phyloP scores from a whole-genome alignment of 2,329 filamentous ascomycete genomes.

The Domatiomyces globalis region DNA sequence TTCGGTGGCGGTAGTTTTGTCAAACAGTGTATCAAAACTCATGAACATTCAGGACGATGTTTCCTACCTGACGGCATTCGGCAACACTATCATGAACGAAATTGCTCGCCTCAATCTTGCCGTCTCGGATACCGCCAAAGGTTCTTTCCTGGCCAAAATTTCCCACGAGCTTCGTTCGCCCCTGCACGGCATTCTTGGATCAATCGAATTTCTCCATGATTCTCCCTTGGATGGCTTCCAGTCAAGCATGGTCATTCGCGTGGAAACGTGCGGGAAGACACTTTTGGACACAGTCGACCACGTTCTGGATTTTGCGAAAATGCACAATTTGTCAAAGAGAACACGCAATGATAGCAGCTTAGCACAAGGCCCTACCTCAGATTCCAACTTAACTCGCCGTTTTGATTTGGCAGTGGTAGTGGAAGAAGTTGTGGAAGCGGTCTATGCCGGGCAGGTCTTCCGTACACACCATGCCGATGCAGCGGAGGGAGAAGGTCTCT shows the following conservation, averaged over 20 bases:
- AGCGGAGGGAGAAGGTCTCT: conserved; percentile 5
- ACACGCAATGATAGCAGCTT: not conserved
- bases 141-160: conserved; percentile 32
- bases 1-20: conserved; percentile 34
- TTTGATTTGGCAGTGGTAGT: conserved; percentile 22
- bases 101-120: conserved; percentile 30
- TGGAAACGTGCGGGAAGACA: conserved; percentile 30
- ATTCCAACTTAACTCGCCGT: conserved; percentile 19
- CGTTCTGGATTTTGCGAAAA: conserved; percentile 39
- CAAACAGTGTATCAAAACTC: conserved; percentile 21
- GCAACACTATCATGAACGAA: conserved; percentile 31
- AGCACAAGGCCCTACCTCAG: conserved; percentile 3
- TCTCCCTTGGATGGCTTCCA: conserved; percentile 29
- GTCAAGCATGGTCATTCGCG: conserved; percentile 26
- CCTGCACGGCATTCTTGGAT: conserved; percentile 30
- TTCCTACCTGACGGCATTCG: conserved; percentile 29
- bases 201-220: conserved; percentile 28
- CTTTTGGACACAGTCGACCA: conserved; percentile 32
- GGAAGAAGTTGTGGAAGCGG: conserved; percentile 37
- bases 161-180: conserved; percentile 32
- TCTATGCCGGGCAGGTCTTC: conserved; percentile 35
- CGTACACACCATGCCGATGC: conserved; percentile 8
- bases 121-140: conserved; percentile 30
- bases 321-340: conserved; percentile 27
- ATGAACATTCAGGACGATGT: conserved; percentile 26